Evolutionary conservation across 164 flowering plant genomes (phyloP).

Genomic region (Umbellularia californica): DNA sequence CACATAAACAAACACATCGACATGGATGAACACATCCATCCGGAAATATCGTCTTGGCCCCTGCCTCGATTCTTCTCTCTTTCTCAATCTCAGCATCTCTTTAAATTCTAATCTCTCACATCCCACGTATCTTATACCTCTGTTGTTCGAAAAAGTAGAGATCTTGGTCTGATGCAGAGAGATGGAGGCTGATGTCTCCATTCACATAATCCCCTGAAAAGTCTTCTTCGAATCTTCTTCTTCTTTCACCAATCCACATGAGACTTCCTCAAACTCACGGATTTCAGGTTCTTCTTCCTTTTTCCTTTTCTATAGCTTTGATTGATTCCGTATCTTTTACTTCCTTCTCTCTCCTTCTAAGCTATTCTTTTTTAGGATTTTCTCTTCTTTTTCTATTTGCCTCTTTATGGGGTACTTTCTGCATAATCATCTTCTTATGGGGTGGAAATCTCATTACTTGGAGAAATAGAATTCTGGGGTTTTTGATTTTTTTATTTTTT

Average conservation of each 20-base stretch:
- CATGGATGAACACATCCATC: too few species aligned
- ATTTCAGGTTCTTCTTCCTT: neutral
- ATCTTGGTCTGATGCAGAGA: too few species aligned
- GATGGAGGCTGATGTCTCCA: neutral
- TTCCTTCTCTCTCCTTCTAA: too few species aligned
- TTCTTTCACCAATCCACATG: too few species aligned
- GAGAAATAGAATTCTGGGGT: too few species aligned
- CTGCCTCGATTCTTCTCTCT: too few species aligned
- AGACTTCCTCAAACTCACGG: neutral
- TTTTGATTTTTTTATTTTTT: too few species aligned
- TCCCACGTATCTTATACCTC: neutral
- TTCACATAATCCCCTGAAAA: neutral
- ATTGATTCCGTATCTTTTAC: neutral
- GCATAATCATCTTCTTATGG: neutral
- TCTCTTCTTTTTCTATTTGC: neutral
- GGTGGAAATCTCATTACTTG: too few species aligned
- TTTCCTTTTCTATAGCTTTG: too few species aligned
- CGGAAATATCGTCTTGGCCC: too few species aligned
- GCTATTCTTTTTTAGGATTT: neutral
- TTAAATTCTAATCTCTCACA: neutral
- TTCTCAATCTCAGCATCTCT: neutral
- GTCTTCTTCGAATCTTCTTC: neutral
- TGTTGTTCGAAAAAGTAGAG: neutral
- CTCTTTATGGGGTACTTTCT: neutral
- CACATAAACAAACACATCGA: too few species aligned